Evolutionary conservation across 176 grass and related monocot genomes (phyloP), one percentile per base, ranked within the genome.

Genomic region (Carex kokanica): DNA sequence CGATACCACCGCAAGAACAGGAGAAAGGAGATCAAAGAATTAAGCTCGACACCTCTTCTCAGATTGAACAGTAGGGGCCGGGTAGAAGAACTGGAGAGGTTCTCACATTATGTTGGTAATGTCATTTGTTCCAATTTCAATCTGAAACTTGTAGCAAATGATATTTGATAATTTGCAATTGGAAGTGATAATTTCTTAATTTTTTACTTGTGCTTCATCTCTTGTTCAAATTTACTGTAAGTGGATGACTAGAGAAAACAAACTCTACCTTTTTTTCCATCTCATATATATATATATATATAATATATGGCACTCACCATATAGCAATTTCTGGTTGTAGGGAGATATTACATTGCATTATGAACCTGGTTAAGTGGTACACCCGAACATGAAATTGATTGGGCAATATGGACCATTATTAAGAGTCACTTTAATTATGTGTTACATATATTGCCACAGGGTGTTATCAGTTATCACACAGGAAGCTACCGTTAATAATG

Each of bases 41-140:
- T 62, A 11, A 40, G 4, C 20, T 10, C 43, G 62, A 84, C 78
- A 64, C 88, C 88, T 7, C 62, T 65, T 8, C 80, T 90, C 23
- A 67, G 69, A 11, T 51, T 86, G 34, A 65, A 81, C 25, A 85
- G 83, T 7, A 81, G 71, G 41, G 88, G 88, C 23, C 80, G 84
- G 52, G 8, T 84, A 29, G 84, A 86, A 52, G 73, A 90, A 78
- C 80, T 90, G 1, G 88, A 90, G 70, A 78, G 77, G 14, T 90
- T 86, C 74, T 90, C 88, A 0, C 81, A 81, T 77, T 90, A 90
- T 64, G 84, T 83, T 54, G 84, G 88, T 90, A 90, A 84, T 71
- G 10, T 6, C 40, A 21, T 81, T 45, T 41, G 21, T 59, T 63
- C 78, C 78, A 63, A 27, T 81, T 66, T 4, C 17, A 43, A 52